Percentiles rank a stretch among this genome's conserved stretches.
These are phyloP conservation scores for Penicillium roqueforti DNA, from an alignment of 495 filamentous ascomycete genomes.

Conservation along the genomic window DNA sequence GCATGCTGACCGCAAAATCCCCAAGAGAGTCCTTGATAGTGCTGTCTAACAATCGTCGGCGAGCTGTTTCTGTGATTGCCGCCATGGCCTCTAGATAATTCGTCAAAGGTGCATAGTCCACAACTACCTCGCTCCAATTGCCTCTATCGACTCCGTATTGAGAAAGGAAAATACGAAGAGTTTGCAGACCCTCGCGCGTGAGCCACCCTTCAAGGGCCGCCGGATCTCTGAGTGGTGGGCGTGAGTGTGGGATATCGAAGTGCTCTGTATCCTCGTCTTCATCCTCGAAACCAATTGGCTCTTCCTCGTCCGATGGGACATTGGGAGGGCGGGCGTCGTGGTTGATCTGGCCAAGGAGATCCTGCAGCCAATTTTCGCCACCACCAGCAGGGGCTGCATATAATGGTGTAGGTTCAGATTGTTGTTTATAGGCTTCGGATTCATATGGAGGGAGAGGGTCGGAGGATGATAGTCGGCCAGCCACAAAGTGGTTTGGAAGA, in stretches of 20 bases:
- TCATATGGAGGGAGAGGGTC: constrained; percentile 46
- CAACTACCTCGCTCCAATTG: constrained; percentile 38
- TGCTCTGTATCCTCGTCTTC: constrained; percentile 11
- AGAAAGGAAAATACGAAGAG: constrained; percentile 34
- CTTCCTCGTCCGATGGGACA: not conserved
- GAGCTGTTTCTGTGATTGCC: constrained; percentile 25
- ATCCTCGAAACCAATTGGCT: not conserved
- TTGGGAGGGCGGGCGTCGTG: constrained; percentile 12
- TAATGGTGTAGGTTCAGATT: constrained; percentile 37
- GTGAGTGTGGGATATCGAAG: constrained; percentile 8
- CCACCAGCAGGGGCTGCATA: constrained; percentile 35
- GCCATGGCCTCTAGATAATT: constrained; percentile 39
- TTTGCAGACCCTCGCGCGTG: constrained; percentile 31
- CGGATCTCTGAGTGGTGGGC: constrained; percentile 29
- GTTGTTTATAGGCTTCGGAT: constrained; percentile 39
- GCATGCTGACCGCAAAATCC: constrained; percentile 37
- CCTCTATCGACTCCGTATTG: constrained; percentile 44
- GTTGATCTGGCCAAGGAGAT: constrained; percentile 39
- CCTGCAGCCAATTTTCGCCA: constrained; percentile 41
- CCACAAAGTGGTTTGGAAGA: constrained; percentile 39
- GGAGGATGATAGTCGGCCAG: constrained; percentile 40
- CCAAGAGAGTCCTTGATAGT: constrained; percentile 35
- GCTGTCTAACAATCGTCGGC: constrained; percentile 30
- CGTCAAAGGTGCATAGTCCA: constrained; percentile 34
- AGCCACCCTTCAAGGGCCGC: constrained; percentile 38